A percentile compares a stretch with the other conserved stretches of the same genome.
phyloP scores from a whole-genome alignment of 2,329 filamentous ascomycete species.

The Cercospora sojina region DNA sequence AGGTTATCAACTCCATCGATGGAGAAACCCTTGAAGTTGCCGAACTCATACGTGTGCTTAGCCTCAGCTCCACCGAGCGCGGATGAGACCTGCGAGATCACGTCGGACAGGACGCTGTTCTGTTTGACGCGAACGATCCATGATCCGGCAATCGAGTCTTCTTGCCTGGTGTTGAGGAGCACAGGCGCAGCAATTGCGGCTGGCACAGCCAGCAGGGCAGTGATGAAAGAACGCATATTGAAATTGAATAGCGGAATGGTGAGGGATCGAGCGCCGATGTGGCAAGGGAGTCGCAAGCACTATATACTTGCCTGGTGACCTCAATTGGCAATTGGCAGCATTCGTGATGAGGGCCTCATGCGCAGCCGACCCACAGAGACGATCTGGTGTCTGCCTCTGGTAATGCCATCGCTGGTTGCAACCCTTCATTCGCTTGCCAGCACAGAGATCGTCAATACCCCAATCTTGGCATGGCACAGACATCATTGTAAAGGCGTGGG shows the following conservation, averaged over 20 bases:
- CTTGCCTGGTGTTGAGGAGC: constrained; percentile 22
- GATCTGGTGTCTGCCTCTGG: neutral
- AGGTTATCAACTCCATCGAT: constrained; percentile 39
- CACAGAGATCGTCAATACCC: neutral
- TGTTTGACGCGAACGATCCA: constrained; percentile 29
- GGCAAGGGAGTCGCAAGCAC: neutral
- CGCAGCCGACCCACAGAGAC: constrained; percentile 1
- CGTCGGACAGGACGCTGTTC: constrained; percentile 20
- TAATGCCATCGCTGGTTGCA: neutral
- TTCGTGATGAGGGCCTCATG: neutral
- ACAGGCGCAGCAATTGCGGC: constrained; percentile 27
- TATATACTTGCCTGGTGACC: constrained; percentile 20
- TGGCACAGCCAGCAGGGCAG: constrained; percentile 26
- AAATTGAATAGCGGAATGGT: neutral
- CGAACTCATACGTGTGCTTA: constrained; percentile 41
- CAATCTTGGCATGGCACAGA: constrained; percentile 1
- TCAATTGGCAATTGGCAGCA: neutral
- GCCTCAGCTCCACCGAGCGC: constrained; percentile 22
- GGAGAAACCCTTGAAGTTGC: constrained; percentile 42
- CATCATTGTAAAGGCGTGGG: neutral
- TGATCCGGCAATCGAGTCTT: constrained; percentile 24
- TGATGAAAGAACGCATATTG: constrained; percentile 27
- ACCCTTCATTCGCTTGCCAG: constrained; percentile 3
- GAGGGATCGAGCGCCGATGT: neutral
- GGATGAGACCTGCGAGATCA: constrained; percentile 21